Evolutionary conservation across 257 asterid species (phyloP).

Genomic region (Leptodermis oblonga): DNA sequence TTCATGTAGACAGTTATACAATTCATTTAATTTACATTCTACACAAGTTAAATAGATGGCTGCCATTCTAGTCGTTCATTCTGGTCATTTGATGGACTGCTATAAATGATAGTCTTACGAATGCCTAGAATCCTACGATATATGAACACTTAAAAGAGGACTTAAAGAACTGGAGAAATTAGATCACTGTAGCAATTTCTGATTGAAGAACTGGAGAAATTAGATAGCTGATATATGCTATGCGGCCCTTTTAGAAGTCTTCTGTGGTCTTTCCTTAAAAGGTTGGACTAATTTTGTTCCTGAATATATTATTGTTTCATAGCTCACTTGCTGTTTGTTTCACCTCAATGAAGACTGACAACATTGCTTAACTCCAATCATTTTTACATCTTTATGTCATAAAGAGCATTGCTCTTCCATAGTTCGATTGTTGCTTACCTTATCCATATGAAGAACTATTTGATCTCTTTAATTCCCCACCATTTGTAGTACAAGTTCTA

Average conservation of each 20-base stretch:
- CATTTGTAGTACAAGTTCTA: neutral
- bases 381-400: neutral
- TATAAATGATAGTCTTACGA: neutral
- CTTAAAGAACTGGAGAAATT: neutral
- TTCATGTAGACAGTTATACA: neutral
- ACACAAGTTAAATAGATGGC: neutral
- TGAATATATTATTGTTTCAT: neutral
- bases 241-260: neutral
- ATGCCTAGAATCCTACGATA: neutral
- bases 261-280: too few relatives aligned
- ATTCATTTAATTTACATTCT: neutral
- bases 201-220: neutral
- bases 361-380: neutral
- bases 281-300: neutral
- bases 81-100: neutral
- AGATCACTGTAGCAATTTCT: too few relatives aligned
- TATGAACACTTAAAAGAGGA: neutral
- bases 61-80: neutral
- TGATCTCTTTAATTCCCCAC: neutral
- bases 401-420: neutral
- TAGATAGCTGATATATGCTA: neutral
- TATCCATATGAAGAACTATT: neutral
- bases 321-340: neutral
- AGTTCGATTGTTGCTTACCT: neutral
- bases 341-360: neutral